Evolutionary conservation across 345 rosid species (phyloP), one percentile per base, ranked within the genome.

Genomic region (Kandelia obovata): DNA sequence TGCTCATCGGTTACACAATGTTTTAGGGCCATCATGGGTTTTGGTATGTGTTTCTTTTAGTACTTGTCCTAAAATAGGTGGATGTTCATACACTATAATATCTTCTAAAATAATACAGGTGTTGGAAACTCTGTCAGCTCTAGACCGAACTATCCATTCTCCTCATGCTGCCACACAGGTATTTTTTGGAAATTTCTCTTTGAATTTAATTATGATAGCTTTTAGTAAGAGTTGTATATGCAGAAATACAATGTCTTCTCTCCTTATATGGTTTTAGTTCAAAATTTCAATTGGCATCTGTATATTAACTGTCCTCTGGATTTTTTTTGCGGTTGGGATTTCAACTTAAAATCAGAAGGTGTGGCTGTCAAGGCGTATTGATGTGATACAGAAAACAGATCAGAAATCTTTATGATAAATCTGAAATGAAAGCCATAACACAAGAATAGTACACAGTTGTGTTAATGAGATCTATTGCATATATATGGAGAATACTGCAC

Each of bases 21-120:
- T 92, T 53, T 82, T 95, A 80, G 99, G 99, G 43, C 97, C 96
- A n/a, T 95, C 99, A 23, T 95, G 99, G 99, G 94, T 92, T 78
- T 79, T 95, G 96, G 98, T 91, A 85, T 76, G 97, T 81, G 70
- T 66, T 77, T 15, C 23, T 23, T 47, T 53, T 51, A 37, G 27
- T 27, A 1, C 11, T 26, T 56, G 52, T 23, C 23, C 26, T 16
- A 35, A 39, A 62, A 16, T 30, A 58, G 35, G 28, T 10, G 31
- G 31, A 56, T 56, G 59, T 25, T 27, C 6, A 56, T 25, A 13
- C 28, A 28, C 8, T 64, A 62, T 75, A 62, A 65, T 70, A 7
- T 64, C 4, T 65, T 13, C 20, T 46, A 69, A 76, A 77, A 47
- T 64, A 74, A 68, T 84, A 57, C 75, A 89, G 99, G 97, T 95